A percentile compares a stretch with the other conserved stretches of the same genome.
phyloP scores from a whole-genome alignment of 2,329 filamentous ascomycete genomes.

The Neofusicoccum sp. region DNA sequence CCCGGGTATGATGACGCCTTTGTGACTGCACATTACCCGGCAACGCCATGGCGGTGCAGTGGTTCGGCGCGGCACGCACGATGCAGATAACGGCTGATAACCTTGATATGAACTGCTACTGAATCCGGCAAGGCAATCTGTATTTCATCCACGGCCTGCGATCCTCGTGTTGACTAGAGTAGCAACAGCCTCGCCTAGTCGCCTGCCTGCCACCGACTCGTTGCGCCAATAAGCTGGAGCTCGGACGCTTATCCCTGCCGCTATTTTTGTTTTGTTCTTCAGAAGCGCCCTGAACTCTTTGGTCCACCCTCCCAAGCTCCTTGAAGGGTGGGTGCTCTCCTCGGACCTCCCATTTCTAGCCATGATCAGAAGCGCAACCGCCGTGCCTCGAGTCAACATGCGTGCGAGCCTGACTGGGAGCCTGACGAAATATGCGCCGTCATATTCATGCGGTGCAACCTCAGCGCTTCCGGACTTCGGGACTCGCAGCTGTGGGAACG shows the following conservation, averaged over 20 bases:
- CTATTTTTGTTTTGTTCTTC: slow-evolving; percentile 10
- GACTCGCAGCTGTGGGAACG: slow-evolving; percentile 5
- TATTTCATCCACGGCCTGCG: not conserved
- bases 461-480: slow-evolving; percentile 14
- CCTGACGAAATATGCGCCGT: slow-evolving; percentile 17
- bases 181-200: slow-evolving; percentile 6
- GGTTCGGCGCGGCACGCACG: slow-evolving; percentile 7
- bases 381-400: slow-evolving; percentile 13
- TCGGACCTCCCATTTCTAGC: slow-evolving; percentile 7
- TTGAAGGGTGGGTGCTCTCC: not conserved
- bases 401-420: slow-evolving; percentile 12
- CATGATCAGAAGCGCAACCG: slow-evolving; percentile 13
- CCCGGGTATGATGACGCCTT: slow-evolving; percentile 12
- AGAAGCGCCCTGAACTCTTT: slow-evolving; percentile 10
- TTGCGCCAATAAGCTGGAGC: not conserved
- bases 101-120: not conserved
- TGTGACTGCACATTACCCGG: slow-evolving; percentile 19
- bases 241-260: slow-evolving; percentile 3
- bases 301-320: not conserved
- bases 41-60: not conserved
- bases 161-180: not conserved
- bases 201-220: slow-evolving; percentile 6
- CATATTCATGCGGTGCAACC: slow-evolving; percentile 17
- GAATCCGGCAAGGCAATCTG: slow-evolving; percentile 11
- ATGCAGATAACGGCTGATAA: slow-evolving; percentile 15